These are phyloP conservation scores for Angophora floribunda DNA, from an alignment of 345 rosid species.

Conservation along the genomic window DNA sequence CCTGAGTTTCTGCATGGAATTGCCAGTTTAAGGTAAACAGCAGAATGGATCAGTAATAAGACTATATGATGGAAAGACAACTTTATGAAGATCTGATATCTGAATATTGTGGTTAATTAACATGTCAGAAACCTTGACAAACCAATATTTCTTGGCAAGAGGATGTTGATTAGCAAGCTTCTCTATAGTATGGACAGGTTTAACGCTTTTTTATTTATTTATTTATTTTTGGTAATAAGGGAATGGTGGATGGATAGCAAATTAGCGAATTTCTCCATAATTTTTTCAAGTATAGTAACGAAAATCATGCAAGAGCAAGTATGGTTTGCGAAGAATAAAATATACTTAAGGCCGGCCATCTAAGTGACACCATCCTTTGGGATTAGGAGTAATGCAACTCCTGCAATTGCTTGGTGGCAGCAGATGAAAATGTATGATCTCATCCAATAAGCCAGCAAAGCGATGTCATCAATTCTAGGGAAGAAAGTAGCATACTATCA, in stretches of 20 bases:
- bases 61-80: not conserved
- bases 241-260: not conserved
- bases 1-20: slow-evolving; percentile 22
- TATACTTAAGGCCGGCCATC: not conserved
- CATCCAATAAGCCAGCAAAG: not conserved
- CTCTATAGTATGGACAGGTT: not conserved
- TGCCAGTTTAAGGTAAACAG: not conserved
- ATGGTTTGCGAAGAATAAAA: not conserved
- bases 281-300: not conserved
- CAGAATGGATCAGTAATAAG: not conserved
- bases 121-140: not conserved
- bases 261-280: not conserved
- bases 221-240: not conserved
- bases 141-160: not conserved
- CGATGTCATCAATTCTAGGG: not conserved
- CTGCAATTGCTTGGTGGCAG: not conserved
- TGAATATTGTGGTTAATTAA: fast-evolving
- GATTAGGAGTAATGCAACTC: not conserved
- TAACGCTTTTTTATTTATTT: not conserved
- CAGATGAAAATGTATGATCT: not conserved
- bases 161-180: not conserved
- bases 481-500: not conserved
- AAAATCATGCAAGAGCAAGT: not conserved
- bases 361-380: not conserved
- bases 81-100: not conserved